Base-by-base conservation (phyloP, 129 eudicot genomes). In the Saposhnikovia divaricata region DNA sequence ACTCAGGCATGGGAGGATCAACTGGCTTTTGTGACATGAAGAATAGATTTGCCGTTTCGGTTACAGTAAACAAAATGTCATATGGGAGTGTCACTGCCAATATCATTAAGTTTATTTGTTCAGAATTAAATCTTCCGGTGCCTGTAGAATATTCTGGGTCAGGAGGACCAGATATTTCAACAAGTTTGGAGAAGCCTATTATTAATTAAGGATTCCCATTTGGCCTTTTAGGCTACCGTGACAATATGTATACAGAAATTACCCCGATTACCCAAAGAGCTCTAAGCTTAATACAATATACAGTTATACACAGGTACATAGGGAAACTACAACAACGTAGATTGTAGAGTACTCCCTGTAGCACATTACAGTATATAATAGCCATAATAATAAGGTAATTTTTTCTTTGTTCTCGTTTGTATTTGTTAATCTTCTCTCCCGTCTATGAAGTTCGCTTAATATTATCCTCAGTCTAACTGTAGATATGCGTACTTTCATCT, bases 1-100 rank as follows among this genome's bases (percentile, higher is more conserved):
- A 92, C 71, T 76, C 97, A 0, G 98, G 98, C 0, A 83, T 95
- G 90, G 98, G 98, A 82, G 98, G 98, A 53, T 95, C 98, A 25
- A 95, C 96, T 0, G 98, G 94, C 25, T 89, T 80, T 45, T 95
- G 97, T 69, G 90, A 95, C 82, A 85, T 85, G 25, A 75, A 86
- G 47, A 84, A 95, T 87, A 79, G 96, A 81, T 95, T 95, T 88
- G 87, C 98, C 0, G 90, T 95, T 53, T 86, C 91, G 6, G 89
- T 95, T 79, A 92, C 92, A 14, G 76, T 95, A 34, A 95, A 95
- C 84, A 90, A 92, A 74, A 84, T 95, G 90, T 92, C 95, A 31
- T 82, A 87, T 34, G 98, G 98, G 69, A 87, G 80, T 79, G 85
- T 86, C 61, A 95, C 98, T 3, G 92, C 86, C 19, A 85, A 86